phyloP scores from a whole-genome alignment of 768 basidiomycete genomes.

The Lactarius trivialis region DNA sequence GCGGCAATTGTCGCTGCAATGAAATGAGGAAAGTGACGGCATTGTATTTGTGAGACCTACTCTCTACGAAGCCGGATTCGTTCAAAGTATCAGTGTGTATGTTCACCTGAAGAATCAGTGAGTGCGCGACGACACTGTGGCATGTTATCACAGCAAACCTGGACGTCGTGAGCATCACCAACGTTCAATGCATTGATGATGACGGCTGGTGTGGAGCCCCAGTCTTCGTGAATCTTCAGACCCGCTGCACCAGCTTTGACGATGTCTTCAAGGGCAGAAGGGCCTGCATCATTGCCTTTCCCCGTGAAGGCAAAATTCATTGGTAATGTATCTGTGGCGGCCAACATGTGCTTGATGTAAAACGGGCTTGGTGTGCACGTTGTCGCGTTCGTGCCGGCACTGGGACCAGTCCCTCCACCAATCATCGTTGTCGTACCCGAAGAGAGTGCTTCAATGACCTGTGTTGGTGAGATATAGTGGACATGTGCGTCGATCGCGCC shows the following conservation, averaged over 20 bases:
- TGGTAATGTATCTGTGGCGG: constrained; percentile 82
- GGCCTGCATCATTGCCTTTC: constrained; percentile 89
- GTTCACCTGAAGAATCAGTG: constrained; percentile 51
- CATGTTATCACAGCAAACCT: constrained; percentile 42
- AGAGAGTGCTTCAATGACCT: constrained; percentile 78
- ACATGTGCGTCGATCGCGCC: constrained; percentile 90
- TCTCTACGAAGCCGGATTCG: constrained; percentile 95
- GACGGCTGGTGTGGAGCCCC: constrained; percentile 84
- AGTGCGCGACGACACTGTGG: background rate
- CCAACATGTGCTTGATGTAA: constrained; percentile 86
- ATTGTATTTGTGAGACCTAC: constrained; percentile 36
- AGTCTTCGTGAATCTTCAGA: constrained; percentile 95
- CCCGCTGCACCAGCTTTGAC: constrained; percentile 81
- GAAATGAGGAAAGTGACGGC: background rate
- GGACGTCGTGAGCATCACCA: constrained; percentile 89
- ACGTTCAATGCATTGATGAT: constrained; percentile 75
- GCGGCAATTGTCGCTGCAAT: constrained; percentile 75
- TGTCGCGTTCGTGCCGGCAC: constrained; percentile 84
- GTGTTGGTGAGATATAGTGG: constrained; percentile 94
- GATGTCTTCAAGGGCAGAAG: constrained; percentile 68
- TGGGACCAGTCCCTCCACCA: constrained; percentile 94
- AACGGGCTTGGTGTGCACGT: constrained; percentile 90
- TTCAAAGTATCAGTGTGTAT: constrained; percentile 98
- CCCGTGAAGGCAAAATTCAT: constrained; percentile 96
- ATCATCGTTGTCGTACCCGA: constrained; percentile 89